A percentile compares a stretch with the other conserved stretches of the same genome.
These are phyloP conservation scores for Salvia splendens DNA, from an alignment of 257 asterid genomes.

Conservation along the genomic window DNA sequence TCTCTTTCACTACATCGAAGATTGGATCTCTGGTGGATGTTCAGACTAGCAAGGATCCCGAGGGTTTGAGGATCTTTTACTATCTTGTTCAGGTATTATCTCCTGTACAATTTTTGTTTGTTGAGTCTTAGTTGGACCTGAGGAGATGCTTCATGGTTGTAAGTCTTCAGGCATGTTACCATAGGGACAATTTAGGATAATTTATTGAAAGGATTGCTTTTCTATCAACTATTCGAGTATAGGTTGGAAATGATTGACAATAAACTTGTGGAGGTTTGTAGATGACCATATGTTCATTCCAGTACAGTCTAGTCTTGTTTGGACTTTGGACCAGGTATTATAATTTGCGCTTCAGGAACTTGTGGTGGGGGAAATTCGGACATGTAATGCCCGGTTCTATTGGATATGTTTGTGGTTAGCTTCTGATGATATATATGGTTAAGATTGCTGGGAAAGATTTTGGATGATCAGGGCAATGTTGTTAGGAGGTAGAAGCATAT, in stretches of 20 bases:
- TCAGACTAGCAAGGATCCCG: conserved; percentile 93
- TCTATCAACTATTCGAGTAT: neutral
- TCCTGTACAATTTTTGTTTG: neutral
- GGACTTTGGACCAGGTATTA: neutral
- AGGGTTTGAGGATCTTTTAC: conserved; percentile 86
- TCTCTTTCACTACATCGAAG: conserved; percentile 95
- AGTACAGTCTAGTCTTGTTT: neutral
- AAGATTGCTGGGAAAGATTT: neutral
- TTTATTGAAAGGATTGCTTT: neutral
- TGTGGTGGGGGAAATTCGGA: neutral
- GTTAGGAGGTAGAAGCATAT: neutral
- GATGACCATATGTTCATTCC: neutral
- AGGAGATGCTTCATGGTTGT: conserved; percentile 16
- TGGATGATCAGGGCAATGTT: neutral
- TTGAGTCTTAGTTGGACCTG: neutral
- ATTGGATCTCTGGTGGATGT: conserved; percentile 98
- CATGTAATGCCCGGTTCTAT: neutral
- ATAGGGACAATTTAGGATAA: neutral
- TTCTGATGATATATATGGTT: conserved; percentile 3
- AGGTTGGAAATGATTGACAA: neutral
- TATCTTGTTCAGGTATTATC: conserved; percentile 90
- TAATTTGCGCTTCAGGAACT: neutral
- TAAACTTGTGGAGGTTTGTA: neutral
- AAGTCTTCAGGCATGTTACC: neutral
- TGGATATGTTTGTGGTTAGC: neutral